phyloP scores from a whole-genome alignment of 345 rosid species.

The Salix arbutifolia region DNA sequence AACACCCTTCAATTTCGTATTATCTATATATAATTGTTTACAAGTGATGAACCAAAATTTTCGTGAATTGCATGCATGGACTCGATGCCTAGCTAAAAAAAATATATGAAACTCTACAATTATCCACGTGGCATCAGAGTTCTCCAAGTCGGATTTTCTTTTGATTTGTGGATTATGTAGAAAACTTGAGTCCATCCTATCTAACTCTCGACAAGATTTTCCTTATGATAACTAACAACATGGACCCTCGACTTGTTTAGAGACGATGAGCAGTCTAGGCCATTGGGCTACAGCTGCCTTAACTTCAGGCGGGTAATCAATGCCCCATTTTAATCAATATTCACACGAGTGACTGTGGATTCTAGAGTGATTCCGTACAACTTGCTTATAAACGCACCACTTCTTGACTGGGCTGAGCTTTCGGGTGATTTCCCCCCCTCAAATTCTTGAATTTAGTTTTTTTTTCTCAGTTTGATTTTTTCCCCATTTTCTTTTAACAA shows the following conservation, averaged over 20 bases:
- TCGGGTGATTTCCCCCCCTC: too few species aligned
- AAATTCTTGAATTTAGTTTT: too few species aligned
- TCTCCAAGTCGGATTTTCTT: background rate
- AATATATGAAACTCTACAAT: background rate
- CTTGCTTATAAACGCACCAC: background rate
- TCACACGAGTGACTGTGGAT: background rate
- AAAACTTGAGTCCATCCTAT: background rate
- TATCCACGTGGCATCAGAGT: background rate
- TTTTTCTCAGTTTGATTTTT: too few species aligned
- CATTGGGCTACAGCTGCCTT: background rate
- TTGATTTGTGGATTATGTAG: background rate
- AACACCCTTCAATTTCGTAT: too few species aligned
- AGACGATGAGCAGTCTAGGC: background rate
- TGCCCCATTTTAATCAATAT: background rate
- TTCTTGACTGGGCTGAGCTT: too few species aligned
- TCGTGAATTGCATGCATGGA: too few species aligned
- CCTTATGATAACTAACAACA: background rate
- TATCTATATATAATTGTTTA: too few species aligned
- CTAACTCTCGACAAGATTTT: background rate
- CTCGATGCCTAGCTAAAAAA: too few species aligned
- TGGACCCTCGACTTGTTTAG: background rate
- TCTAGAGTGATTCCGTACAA: background rate
- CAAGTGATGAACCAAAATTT: too few species aligned
- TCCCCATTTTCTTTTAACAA: too few species aligned
- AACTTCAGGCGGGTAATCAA: background rate